phyloP scores from a whole-genome alignment of 2,329 filamentous ascomycete genomes.

The Hawksworthiomyces lignivorus region DNA sequence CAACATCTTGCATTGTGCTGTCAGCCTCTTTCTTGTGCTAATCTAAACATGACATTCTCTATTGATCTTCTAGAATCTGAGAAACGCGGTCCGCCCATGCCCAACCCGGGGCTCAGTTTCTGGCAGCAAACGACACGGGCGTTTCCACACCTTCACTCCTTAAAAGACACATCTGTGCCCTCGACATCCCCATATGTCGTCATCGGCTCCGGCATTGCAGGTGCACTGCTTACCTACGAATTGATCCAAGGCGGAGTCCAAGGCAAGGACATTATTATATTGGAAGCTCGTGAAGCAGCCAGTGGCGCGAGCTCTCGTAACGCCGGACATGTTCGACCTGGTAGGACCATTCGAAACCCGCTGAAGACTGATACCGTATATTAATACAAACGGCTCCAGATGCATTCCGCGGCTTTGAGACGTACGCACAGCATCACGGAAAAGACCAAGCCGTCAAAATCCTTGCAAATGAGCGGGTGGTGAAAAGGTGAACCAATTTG shows the following conservation, averaged over 20 bases:
- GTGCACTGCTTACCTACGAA: constrained; percentile 31
- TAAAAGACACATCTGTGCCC: constrained; percentile 24
- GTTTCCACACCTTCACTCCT: constrained; percentile 32
- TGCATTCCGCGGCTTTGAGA: constrained; percentile 39
- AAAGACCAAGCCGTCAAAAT: constrained; percentile 36
- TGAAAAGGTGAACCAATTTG: constrained; percentile 33
- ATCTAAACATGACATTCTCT: too few species aligned
- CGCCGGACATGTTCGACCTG: constrained; percentile 33
- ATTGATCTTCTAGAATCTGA: too few species aligned
- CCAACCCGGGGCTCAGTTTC: constrained; percentile 17
- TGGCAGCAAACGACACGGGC: constrained; percentile 39
- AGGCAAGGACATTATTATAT: constrained; percentile 27
- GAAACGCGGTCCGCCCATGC: constrained; percentile 12
- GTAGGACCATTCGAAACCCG: constrained; percentile 11
- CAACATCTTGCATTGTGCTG: too few species aligned
- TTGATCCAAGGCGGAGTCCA: constrained; percentile 28
- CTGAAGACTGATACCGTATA: not conserved
- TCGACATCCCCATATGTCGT: constrained; percentile 26
- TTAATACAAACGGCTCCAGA: constrained; percentile 16
- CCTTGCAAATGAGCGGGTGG: constrained; percentile 34
- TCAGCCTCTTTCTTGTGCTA: too few species aligned
- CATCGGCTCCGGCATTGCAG: constrained; percentile 35
- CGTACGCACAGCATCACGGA: constrained; percentile 34
- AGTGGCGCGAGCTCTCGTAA: constrained; percentile 36
- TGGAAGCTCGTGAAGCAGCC: constrained; percentile 36